Evolutionary conservation across 768 basidiomycete genomes (phyloP).

Genomic region (Thelephora ganbajun): DNA sequence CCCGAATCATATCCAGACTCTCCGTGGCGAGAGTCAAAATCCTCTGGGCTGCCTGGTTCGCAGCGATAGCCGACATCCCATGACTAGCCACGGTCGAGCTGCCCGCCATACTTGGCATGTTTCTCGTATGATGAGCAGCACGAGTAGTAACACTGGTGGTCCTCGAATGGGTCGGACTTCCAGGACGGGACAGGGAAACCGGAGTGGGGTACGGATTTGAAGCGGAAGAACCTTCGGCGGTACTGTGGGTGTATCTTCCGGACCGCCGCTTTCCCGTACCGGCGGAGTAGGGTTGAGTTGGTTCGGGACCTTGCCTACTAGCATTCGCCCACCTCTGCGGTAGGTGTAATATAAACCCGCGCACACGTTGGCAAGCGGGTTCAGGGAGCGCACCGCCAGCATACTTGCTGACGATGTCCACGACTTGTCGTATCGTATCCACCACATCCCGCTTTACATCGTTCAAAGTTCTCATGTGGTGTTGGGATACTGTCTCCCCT

Average conservation of each 20-base stretch:
- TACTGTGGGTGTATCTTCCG: background rate
- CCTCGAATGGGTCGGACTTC: constrained; percentile 10
- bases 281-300: background rate
- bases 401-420: constrained; percentile 75
- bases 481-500: constrained; percentile 12
- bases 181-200: constrained; percentile 15
- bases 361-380: constrained; percentile 60
- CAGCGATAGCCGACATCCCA: constrained; percentile 30
- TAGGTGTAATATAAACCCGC: constrained; percentile 66
- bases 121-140: constrained; percentile 5
- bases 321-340: constrained; percentile 68
- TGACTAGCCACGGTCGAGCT: background rate
- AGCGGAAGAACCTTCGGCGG: constrained; percentile 12
- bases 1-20: constrained; percentile 85
- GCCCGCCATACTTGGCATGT: background rate
- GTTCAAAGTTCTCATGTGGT: constrained; percentile 53
- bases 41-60: constrained; percentile 63
- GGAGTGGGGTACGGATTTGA: constrained; percentile 15
- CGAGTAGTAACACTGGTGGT: constrained; percentile 16
- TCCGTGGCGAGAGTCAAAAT: constrained; percentile 79
- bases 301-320: constrained; percentile 10
- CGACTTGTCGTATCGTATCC: constrained; percentile 80
- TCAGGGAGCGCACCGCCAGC: constrained; percentile 81
- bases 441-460: constrained; percentile 73
- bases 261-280: background rate